Percentiles rank a stretch among this genome's conserved stretches.
phyloP scores from a whole-genome alignment of 495 filamentous ascomycete genomes.

The Penicillium egyptiacum region DNA sequence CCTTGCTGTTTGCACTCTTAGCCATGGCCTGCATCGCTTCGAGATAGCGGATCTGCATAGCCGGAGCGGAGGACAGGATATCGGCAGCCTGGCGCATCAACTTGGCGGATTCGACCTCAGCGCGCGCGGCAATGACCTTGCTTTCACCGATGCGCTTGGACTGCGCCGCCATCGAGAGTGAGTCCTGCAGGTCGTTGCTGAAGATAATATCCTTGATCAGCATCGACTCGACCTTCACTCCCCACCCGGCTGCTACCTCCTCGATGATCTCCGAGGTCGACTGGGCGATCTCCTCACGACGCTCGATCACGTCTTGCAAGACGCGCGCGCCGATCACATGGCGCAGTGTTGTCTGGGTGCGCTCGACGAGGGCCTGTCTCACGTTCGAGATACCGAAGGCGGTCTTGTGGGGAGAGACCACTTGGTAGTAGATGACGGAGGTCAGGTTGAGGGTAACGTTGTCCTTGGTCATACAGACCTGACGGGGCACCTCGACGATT shows the following conservation, averaged over 20 bases:
- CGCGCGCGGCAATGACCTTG: constrained; percentile 95
- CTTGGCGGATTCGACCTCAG: constrained; percentile 95
- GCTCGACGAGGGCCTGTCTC: constrained; percentile 90
- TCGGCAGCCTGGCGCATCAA: constrained; percentile 98
- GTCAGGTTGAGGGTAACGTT: constrained; percentile 93
- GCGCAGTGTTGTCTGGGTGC: constrained; percentile 95
- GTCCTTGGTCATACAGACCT: constrained; percentile 99
- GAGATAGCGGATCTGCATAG: constrained; percentile 98
- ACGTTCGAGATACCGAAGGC: constrained; percentile 97
- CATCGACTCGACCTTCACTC: constrained; percentile 96
- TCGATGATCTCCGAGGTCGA: constrained; percentile 97
- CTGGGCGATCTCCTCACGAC: constrained; percentile 92
- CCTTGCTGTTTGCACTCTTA: constrained; percentile 91
- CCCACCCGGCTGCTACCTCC: constrained; percentile 91
- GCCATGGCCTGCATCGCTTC: constrained; percentile 99
- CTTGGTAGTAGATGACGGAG: constrained; percentile 99
- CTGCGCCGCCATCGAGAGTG: constrained; percentile 99
- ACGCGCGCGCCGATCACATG: constrained; percentile 97
- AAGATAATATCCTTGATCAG: constrained; percentile 99
- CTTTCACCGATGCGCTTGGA: constrained; percentile 96
- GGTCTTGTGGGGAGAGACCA: constrained; percentile 91
- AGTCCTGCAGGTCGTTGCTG: constrained; percentile 91
- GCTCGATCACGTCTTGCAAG: constrained; percentile 97
- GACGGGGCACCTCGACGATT: constrained; percentile 93
- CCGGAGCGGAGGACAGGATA: constrained; percentile 87